Percentiles rank a stretch among this genome's conserved stretches.
phyloP scores from a whole-genome alignment of 176 grass and related monocot species.

The Carex scoparia region DNA sequence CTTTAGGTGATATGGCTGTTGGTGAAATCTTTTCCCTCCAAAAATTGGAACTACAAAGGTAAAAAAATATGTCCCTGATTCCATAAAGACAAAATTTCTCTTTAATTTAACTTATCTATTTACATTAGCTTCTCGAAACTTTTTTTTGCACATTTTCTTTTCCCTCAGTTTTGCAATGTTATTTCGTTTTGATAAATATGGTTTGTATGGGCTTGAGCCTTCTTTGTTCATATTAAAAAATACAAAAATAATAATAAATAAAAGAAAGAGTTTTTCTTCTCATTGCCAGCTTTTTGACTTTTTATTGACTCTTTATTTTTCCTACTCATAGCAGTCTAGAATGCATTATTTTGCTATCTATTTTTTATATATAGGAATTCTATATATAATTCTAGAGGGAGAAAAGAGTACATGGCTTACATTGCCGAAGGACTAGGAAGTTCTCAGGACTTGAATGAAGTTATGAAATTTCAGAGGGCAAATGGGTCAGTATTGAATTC shows the following conservation, averaged over 20 bases:
- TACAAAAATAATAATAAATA: background rate
- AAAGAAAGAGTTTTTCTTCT: background rate
- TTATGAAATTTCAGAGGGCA: slow-evolving; percentile 55
- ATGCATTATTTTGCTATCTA: background rate
- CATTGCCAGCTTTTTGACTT: background rate
- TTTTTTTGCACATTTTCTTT: background rate
- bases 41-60: slow-evolving; percentile 62
- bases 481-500: slow-evolving; percentile 74
- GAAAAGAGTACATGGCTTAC: slow-evolving; percentile 63
- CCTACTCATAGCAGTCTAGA: background rate
- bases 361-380: slow-evolving; percentile 32
- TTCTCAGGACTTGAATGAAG: slow-evolving; percentile 40
- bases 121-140: background rate
- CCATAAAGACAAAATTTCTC: background rate
- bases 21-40: slow-evolving; percentile 20
- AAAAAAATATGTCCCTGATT: background rate
- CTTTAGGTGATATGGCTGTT: slow-evolving; percentile 24
- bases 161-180: background rate
- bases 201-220: background rate
- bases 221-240: background rate
- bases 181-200: background rate
- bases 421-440: slow-evolving; percentile 60
- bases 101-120: background rate
- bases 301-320: background rate
- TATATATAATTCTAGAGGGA: slow-evolving; percentile 31